These are phyloP conservation scores for Brassica nigra DNA, from an alignment of 345 rosid genomes.

Conservation along the genomic window DNA sequence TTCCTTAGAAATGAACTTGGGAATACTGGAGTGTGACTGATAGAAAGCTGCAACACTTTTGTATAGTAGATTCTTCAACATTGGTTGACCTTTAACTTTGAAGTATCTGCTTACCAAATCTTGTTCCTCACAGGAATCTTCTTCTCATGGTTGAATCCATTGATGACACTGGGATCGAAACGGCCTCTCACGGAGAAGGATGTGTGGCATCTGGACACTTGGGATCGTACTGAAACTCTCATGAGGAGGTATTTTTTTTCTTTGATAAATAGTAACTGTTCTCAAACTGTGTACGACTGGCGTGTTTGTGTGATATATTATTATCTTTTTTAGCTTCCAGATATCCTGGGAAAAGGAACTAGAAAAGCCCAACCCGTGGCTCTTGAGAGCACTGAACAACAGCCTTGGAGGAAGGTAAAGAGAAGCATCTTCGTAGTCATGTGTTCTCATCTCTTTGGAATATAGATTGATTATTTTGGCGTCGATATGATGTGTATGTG, in stretches of 20 bases:
- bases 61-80: constrained; percentile 14
- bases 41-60: constrained; percentile 16
- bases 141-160: constrained; percentile 87
- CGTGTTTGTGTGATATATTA: constrained; percentile 25
- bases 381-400: constrained; percentile 71
- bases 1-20: background rate
- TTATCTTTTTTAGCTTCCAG: constrained; percentile 64
- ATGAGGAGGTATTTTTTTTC: constrained; percentile 55
- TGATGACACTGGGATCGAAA: constrained; percentile 85
- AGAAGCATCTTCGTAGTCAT: constrained; percentile 11
- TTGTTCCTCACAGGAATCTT: constrained; percentile 46
- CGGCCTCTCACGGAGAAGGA: constrained; percentile 93
- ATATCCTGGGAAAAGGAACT: constrained; percentile 84
- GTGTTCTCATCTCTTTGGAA: constrained; percentile 12
- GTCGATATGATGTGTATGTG: background rate
- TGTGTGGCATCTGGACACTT: constrained; percentile 85
- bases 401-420: constrained; percentile 93
- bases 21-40: constrained; percentile 13
- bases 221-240: constrained; percentile 92
- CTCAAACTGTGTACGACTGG: constrained; percentile 21
- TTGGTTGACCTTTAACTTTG: constrained; percentile 4
- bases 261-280: constrained; percentile 19
- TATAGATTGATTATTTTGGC: constrained; percentile 12
- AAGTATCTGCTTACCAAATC: constrained; percentile 7
- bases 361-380: constrained; percentile 82